Evolutionary conservation across 2,329 filamentous ascomycete species (phyloP).

Genomic region (Aspergillus niger): DNA sequence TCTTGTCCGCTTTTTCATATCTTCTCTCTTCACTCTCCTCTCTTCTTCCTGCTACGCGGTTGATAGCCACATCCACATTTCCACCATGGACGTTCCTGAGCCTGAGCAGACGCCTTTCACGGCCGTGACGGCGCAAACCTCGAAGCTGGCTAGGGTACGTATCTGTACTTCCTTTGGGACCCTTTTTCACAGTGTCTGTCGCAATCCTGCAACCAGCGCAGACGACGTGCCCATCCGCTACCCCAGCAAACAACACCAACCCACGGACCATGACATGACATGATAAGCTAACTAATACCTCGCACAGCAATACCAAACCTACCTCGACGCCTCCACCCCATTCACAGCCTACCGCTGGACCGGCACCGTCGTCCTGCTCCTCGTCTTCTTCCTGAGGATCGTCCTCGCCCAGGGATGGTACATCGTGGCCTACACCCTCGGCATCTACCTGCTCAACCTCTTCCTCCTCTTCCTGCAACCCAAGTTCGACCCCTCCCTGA

Average conservation of each 20-base stretch:
- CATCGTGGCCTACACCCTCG: constrained; percentile 96
- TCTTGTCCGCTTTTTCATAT: constrained; percentile 4
- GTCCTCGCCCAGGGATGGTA: constrained; percentile 97
- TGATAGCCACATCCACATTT: constrained; percentile 3
- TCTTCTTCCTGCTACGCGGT: not conserved
- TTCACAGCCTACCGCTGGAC: constrained; percentile 88
- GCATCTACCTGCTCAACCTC: constrained; percentile 97
- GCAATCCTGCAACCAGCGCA: not conserved
- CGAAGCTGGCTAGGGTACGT: constrained; percentile 47
- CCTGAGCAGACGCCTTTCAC: constrained; percentile 90
- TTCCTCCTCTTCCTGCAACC: constrained; percentile 98
- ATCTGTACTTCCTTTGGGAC: not conserved
- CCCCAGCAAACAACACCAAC: not conserved
- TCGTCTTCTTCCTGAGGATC: constrained; percentile 86
- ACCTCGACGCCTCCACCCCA: constrained; percentile 90
- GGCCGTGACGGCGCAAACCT: constrained; percentile 81
- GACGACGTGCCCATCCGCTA: not conserved
- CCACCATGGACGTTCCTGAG: constrained; percentile 78
- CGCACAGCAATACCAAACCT: constrained; percentile 82
- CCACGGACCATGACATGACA: not conserved
- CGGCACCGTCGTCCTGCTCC: constrained; percentile 72
- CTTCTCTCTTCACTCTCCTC: constrained; percentile 1
- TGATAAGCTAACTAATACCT: no score
- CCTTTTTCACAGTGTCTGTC: not conserved
- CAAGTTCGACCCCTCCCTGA: constrained; percentile 97